Percentiles rank a stretch among this genome's conserved stretches.
Conservation (phyloP, 176 grass and related monocot genomes). For the Avena eriantha region DNA sequence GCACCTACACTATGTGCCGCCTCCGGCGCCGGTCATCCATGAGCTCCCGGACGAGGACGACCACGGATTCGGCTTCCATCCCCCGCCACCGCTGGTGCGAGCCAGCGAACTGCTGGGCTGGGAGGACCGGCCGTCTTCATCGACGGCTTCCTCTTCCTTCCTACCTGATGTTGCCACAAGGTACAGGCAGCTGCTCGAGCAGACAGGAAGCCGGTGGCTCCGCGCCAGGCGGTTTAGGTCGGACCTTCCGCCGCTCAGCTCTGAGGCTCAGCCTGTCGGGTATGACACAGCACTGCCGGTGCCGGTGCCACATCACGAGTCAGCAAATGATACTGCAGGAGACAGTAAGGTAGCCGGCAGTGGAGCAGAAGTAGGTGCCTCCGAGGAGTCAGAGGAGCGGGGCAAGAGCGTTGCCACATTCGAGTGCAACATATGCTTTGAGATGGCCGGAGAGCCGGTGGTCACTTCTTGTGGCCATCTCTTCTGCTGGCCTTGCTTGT, state of each 20-base stretch:
- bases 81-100: constrained; percentile 46
- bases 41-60: constrained; percentile 46
- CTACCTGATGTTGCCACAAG: constrained; percentile 42
- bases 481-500: constrained; percentile 98
- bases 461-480: constrained; percentile 98
- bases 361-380: constrained; percentile 48
- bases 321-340: constrained; percentile 42
- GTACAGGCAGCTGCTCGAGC: constrained; percentile 70
- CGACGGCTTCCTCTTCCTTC: constrained; percentile 55
- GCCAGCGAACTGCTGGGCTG: constrained; percentile 45
- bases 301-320: constrained; percentile 46
- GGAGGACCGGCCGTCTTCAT: constrained; percentile 67
- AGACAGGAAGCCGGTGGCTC: constrained; percentile 54
- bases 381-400: constrained; percentile 52
- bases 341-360: constrained; percentile 48
- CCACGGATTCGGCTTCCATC: constrained; percentile 50
- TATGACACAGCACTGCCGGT: constrained; percentile 35
- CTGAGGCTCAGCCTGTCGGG: constrained; percentile 47
- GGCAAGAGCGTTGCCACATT: constrained; percentile 70
- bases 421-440: constrained; percentile 96
- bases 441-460: constrained; percentile 90
- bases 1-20: constrained; percentile 43
- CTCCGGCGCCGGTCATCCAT: constrained; percentile 31
- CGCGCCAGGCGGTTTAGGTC: constrained; percentile 77
- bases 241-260: constrained; percentile 55